phyloP scores from a whole-genome alignment of 202 grass and related monocot species.

The Setaria italica region DNA sequence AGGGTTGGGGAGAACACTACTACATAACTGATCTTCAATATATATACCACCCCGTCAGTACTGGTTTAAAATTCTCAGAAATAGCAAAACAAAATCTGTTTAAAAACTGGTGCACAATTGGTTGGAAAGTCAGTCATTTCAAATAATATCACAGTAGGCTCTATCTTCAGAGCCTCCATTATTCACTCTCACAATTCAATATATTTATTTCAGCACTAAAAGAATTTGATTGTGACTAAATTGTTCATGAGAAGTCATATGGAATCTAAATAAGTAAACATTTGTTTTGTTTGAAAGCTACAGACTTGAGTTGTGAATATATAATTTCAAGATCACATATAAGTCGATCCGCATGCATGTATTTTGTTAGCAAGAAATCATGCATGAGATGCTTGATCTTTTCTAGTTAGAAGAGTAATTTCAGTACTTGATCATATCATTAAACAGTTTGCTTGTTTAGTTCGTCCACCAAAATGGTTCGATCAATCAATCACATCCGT shows the following conservation, averaged over 20 bases:
- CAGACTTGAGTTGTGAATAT: neutral
- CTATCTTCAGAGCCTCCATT: neutral
- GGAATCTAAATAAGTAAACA: neutral
- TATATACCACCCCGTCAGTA: neutral
- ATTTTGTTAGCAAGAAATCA: neutral
- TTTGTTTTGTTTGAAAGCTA: neutral
- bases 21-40: neutral
- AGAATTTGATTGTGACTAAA: neutral
- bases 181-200: neutral
- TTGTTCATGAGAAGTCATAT: neutral
- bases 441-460: neutral
- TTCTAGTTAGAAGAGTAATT: neutral
- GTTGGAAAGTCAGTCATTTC: neutral
- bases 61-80: neutral
- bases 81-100: neutral
- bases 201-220: neutral
- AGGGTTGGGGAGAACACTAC: neutral
- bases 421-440: neutral
- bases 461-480: neutral
- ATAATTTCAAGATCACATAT: neutral
- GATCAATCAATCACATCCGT: neutral
- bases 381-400: neutral
- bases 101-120: neutral
- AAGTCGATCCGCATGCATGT: neutral
- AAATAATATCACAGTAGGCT: neutral